Base-by-base conservation (phyloP, 2,329 filamentous ascomycete genomes). In the Aspergillus novofumigatus region DNA sequence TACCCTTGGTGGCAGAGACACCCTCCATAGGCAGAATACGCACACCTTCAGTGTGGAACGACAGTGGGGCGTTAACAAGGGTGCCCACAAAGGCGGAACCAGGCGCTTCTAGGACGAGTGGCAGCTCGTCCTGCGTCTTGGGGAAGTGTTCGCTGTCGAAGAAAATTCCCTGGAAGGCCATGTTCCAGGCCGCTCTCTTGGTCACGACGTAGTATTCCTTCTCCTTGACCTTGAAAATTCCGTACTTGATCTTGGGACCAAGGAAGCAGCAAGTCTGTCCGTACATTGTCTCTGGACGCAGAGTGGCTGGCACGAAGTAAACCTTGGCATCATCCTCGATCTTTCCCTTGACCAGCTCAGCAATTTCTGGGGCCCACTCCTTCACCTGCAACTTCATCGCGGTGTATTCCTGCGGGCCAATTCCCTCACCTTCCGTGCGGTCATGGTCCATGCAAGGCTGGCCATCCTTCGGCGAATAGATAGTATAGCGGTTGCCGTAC, bases 201-300 rank as follows among this genome's bases (percentile, higher is more conserved):
- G 90, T 95, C 62, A 92, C 83, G 59, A 97, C 81, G 70, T 87
- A 94, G 77, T 91, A 96, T 65, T 96, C 89, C 62, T 86, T 88
- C 61, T 89, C 83, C 23, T 83, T 84, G 55, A 86, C 85, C 75
- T 91, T 90, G 82, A 91, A 97, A 61, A 99, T 78, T 52, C 93
- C 93, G 69, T 99, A 99, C 48, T 82, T 85, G 69, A 97, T 89
- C 70, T 89, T 90, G 9, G 94, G 93, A 3, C 92, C 91, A 50
- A 99, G 91, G 67, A 97, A 99, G 74, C 92, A 96, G 78, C 91
- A 95, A 3, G 87, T 95, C 76, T 97, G 94, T 44, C 95, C 95
- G 72, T 97, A 99, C 93, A 99, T 97, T 38, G 94, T 99, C 81
- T 99, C 94, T 2, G 94, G 91, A 60, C 94, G 84, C 60, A 99